Conservation (phyloP, 1,284 basidiomycete genomes). For the Pascua sp. region DNA sequence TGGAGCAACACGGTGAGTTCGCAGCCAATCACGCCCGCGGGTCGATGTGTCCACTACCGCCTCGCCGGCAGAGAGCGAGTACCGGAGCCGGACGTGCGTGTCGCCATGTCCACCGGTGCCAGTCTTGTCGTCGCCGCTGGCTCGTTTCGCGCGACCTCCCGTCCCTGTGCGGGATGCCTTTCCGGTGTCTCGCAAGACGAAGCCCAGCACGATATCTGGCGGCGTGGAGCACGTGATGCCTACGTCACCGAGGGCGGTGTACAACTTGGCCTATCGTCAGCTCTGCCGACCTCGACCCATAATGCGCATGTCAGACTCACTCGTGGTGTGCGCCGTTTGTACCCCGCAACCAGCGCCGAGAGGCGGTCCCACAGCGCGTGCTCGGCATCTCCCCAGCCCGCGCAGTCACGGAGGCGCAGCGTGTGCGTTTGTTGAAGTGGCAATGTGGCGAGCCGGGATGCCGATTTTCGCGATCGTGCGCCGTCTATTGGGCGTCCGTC, state of each 20-base stretch:
- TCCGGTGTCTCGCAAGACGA: slow-evolving; percentile 2
- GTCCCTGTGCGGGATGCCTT: background rate
- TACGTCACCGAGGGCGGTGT: slow-evolving; percentile 29
- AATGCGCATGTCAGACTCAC: slow-evolving; percentile 19
- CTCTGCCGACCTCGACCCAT: background rate
- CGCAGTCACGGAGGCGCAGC: background rate
- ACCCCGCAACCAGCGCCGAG: slow-evolving; percentile 19
- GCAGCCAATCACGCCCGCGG: too few species aligned
- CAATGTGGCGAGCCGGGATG: too few species aligned
- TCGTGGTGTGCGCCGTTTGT: slow-evolving; percentile 29
- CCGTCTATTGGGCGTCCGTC: too few species aligned
- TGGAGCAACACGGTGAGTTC: slow-evolving; percentile 2
- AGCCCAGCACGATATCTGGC: slow-evolving; percentile 35
- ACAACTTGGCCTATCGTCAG: slow-evolving; percentile 34
- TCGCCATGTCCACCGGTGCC: background rate
- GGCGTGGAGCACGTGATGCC: slow-evolving; percentile 35
- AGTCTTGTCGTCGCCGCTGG: background rate
- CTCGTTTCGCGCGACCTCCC: too few species aligned
- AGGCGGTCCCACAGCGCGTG: slow-evolving; percentile 26
- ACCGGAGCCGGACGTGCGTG: slow-evolving; percentile 17
- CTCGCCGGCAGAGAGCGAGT: slow-evolving; percentile 16
- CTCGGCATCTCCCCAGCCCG: slow-evolving; percentile 19
- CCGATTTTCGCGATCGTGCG: too few species aligned
- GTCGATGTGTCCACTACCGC: slow-evolving; percentile 13
- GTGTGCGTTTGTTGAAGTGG: background rate